A percentile compares a stretch with the other conserved stretches of the same genome.
phyloP scores from a whole-genome alignment of 352 stramenopile genomes.

The Phytophthora chlamydospora region DNA sequence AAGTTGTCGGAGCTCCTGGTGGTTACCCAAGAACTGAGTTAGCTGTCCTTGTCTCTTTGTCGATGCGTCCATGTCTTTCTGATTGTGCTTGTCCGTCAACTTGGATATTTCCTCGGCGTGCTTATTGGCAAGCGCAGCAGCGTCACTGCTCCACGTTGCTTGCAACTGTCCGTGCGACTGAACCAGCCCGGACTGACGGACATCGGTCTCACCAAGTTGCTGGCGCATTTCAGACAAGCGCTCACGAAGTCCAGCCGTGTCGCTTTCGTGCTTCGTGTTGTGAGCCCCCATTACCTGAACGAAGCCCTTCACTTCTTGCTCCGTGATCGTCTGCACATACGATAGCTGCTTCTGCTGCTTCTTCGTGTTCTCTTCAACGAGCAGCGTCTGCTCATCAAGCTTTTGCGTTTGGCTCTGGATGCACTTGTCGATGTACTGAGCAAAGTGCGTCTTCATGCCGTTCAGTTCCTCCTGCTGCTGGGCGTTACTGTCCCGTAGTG shows the following conservation, averaged over 20 bases:
- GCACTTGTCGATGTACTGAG: slow-evolving; percentile 53
- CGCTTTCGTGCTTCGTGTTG: slow-evolving; percentile 39
- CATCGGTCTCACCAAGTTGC: slow-evolving; percentile 23
- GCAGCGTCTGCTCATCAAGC: slow-evolving; percentile 49
- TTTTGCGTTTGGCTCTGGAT: slow-evolving; percentile 45
- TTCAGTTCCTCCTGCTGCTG: slow-evolving; percentile 52
- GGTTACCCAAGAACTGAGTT: slow-evolving; percentile 34
- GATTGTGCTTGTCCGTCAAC: slow-evolving; percentile 34
- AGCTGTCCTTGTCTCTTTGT: slow-evolving; percentile 30
- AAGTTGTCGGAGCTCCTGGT: slow-evolving; percentile 36
- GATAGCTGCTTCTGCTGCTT: slow-evolving; percentile 49
- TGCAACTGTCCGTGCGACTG: slow-evolving; percentile 27
- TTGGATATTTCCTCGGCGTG: slow-evolving; percentile 20
- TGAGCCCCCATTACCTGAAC: slow-evolving; percentile 39
- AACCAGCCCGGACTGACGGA: slow-evolving; percentile 35
- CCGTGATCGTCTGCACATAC: slow-evolving; percentile 38
- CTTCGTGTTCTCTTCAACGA: slow-evolving; percentile 43
- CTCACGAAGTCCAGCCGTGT: slow-evolving; percentile 32
- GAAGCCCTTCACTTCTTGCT: slow-evolving; percentile 45
- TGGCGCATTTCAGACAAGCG: slow-evolving; percentile 33
- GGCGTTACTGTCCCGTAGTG: slow-evolving; percentile 40
- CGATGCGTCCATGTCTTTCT: slow-evolving; percentile 15
- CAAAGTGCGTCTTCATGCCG: slow-evolving; percentile 49
- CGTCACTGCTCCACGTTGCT: slow-evolving; percentile 23
- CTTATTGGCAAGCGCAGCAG: slow-evolving; percentile 12